phyloP scores from a whole-genome alignment of 192 early-diverging fungal species.

The Coemansia furcata region DNA sequence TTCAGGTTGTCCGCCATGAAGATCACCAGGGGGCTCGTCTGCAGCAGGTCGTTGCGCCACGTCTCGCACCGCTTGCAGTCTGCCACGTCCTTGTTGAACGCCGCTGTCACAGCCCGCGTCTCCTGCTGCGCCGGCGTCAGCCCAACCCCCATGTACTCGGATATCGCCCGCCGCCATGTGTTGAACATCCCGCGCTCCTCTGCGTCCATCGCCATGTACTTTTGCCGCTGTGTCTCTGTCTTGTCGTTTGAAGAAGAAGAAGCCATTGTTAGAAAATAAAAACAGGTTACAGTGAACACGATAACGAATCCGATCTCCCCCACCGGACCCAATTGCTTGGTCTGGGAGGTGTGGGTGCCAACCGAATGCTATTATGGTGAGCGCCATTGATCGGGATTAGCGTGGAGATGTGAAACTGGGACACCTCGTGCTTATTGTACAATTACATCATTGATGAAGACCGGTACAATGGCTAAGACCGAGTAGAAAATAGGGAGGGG shows the following conservation, averaged over 20 bases:
- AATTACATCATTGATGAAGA: background rate
- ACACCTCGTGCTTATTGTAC: background rate
- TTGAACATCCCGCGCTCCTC: slow-evolving; percentile 63
- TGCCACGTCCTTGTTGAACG: slow-evolving; percentile 50
- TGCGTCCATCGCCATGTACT: slow-evolving; percentile 40
- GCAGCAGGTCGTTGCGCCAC: slow-evolving; percentile 74
- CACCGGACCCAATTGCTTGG: background rate
- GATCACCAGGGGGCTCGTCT: slow-evolving; percentile 68
- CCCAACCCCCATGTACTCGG: slow-evolving; percentile 61
- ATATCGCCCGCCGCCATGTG: slow-evolving; percentile 60
- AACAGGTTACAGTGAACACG: background rate
- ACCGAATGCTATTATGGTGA: background rate
- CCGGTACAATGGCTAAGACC: background rate
- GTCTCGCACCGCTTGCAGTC: slow-evolving; percentile 70
- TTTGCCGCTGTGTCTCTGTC: slow-evolving; percentile 12
- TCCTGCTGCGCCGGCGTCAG: slow-evolving; percentile 53
- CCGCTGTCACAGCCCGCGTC: slow-evolving; percentile 31
- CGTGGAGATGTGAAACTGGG: background rate
- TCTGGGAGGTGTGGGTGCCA: background rate
- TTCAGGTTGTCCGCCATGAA: slow-evolving; percentile 84
- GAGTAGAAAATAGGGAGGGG: background rate
- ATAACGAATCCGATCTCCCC: background rate
- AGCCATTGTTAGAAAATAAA: slow-evolving; percentile 6
- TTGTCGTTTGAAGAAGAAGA: slow-evolving; percentile 4
- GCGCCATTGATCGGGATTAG: background rate